Evolutionary conservation across 805 yeast species (phyloP).

Genomic region (Metschnikowia matae): DNA sequence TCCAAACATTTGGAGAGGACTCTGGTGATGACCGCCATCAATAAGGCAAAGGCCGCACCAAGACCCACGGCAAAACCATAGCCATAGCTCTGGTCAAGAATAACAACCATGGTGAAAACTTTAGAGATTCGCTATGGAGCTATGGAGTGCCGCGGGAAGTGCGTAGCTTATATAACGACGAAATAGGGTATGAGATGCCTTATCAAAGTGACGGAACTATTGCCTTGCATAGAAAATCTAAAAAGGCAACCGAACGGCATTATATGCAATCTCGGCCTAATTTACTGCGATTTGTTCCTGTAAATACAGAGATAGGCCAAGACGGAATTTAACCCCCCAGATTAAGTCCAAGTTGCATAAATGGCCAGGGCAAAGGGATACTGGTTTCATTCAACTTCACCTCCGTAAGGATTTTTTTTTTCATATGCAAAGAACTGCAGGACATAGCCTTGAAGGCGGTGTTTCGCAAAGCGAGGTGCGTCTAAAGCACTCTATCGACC

Average conservation of each 20-base stretch:
- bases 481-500: background rate
- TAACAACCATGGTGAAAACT: conserved; percentile 1
- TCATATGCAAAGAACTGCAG: background rate
- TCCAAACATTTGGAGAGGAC: conserved; percentile 7
- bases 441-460: background rate
- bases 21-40: conserved; percentile 7
- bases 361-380: background rate
- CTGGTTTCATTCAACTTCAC: background rate
- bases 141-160: background rate
- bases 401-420: background rate
- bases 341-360: background rate
- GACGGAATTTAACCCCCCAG: background rate
- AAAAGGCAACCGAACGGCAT: background rate
- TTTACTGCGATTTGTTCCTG: background rate
- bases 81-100: conserved; percentile 7
- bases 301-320: background rate
- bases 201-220: background rate
- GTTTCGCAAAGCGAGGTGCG: background rate
- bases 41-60: conserved; percentile 9
- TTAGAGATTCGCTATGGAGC: background rate
- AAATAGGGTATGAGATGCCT: background rate
- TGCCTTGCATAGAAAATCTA: background rate
- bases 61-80: conserved; percentile 9
- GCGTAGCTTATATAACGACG: background rate
- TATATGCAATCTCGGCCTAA: background rate